Evolutionary conservation across 1,284 basidiomycete species (phyloP).

Genomic region (Xerocomus amazonicus): DNA sequence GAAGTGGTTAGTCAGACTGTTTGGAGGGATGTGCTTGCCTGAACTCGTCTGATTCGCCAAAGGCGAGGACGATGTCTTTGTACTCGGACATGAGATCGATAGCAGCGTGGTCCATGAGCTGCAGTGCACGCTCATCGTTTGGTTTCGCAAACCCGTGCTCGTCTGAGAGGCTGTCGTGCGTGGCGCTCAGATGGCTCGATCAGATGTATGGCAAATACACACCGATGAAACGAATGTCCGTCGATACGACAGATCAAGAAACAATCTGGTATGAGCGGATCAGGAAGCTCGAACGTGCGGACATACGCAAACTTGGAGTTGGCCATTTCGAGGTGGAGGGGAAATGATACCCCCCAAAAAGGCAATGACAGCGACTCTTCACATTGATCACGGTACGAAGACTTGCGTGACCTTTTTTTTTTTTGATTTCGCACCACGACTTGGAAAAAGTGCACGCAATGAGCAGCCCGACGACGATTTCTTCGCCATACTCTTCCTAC

Average conservation of each 20-base stretch:
- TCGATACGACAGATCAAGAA: constrained; percentile 89
- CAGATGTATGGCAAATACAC: constrained; percentile 14
- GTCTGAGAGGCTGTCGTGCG: constrained; percentile 70
- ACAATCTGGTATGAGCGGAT: constrained; percentile 80
- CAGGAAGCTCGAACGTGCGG: constrained; percentile 84
- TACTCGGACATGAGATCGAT: constrained; percentile 78
- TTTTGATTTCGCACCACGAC: not conserved
- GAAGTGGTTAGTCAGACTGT: not conserved
- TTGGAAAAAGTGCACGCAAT: constrained; percentile 12
- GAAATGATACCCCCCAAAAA: constrained; percentile 11
- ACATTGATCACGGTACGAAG: constrained; percentile 12
- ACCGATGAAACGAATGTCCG: constrained; percentile 95
- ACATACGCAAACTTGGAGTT: constrained; percentile 92
- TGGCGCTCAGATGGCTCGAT: constrained; percentile 3
- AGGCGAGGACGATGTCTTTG: constrained; percentile 80
- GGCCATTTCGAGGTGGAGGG: constrained; percentile 59
- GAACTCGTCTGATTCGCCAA: constrained; percentile 97
- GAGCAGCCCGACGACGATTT: constrained; percentile 38
- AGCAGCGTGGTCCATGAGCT: constrained; percentile 93
- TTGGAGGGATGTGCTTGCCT: constrained; percentile 48
- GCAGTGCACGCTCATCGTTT: constrained; percentile 84
- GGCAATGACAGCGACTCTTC: constrained; percentile 16
- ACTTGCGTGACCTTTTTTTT: not conserved
- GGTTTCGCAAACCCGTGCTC: constrained; percentile 85
- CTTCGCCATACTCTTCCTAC: constrained; percentile 49